Evolutionary conservation across 1,284 basidiomycete species (phyloP), one percentile per base, ranked within the genome.

Genomic region (Tylopilus microsporus): DNA sequence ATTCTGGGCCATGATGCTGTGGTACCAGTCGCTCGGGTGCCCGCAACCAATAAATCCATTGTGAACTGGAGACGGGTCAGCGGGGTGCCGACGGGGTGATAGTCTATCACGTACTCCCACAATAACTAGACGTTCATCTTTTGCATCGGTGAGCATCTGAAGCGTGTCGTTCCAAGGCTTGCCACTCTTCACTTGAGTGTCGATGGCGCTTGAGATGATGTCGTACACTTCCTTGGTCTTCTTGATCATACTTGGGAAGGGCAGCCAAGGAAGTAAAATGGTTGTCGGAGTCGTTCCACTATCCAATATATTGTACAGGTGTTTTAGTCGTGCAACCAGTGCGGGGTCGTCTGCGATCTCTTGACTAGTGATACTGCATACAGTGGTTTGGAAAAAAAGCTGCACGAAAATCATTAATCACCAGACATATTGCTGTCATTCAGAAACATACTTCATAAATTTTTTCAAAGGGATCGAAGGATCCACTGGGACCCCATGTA

Each of bases 1-100:
- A 83, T 85, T 60, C 84, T 73, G 51, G 90, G 70, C 87, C 87
- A 89, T 32, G 84, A 87, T 36, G 85, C 87, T 78, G 86, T 86
- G 16, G 85, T 85, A 6, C 87, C 87, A 51, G 87, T 89, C 18
- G 87, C 86, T 66, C 87, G 79, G 49, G 87, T 83, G 19, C 87
- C 87, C 37, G 87, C 87, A 58, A 87, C 84, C 56, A 89, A 75
- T 11, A 89, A 74, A 39, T 87, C 87, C 84, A 89, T 88, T 56
- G 88, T 86, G 70, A 89, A 89, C 86, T 89, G 66, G 60, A 66
- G 53, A 45, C 56, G 55, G 19, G 60, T 66, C 58, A 70, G 59
- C 55, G 53, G 34, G 49, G 52, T 60, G 53, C 57, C 66, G 65
- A 59, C 59, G 61, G 60, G n/a, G 60, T 55, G 55, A 61, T 63